Evolutionary conservation across 768 basidiomycete species (phyloP), one percentile per base, ranked within the genome.

Genomic region (Cystobasidium onofrii): DNA sequence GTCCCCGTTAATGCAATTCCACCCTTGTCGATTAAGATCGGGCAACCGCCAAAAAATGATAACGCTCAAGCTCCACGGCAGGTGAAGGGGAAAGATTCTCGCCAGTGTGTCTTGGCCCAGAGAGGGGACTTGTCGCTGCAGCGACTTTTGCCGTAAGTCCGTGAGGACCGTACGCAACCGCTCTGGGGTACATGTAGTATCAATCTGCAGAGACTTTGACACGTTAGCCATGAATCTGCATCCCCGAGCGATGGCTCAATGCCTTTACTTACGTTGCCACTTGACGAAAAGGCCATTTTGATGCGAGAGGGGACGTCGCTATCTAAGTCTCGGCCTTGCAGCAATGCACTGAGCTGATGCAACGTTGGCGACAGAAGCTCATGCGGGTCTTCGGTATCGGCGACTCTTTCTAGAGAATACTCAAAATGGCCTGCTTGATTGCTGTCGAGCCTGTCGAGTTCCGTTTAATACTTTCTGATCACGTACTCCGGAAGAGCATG

Each of bases 71-170:
- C 87, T 84, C 25, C 84, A 80, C 0, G 92, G 90, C 76, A 89
- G 85, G 81, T 89, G 87, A 1, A 96, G 84, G 1, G 93, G 91
- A 80, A 96, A 97, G 60, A 92, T 85, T 36, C n/a, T n/a, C 7
- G 2, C n/a, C 33, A 71, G 6, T 13, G 20, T 23, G 18, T 33
- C 34, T 20, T 27, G 1, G 6, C 20, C 54, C 2, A 71, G 50
- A 18, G 27, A 55, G 20, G 52, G 69, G 31, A 71, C 60, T 52
- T 60, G 54, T 9, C 33, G 33, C 18, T 60, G 69, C 12, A 71
- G 69, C n/a, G 29, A 34, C 33, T 80, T 79, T 0, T 85, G 83
- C 77, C 87, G 83, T 0, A 84, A 83, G 1, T 80, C 57, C 12
- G 81, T 61, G 0, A 89, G 85, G 39, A 95, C 87, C 66, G 89